phyloP scores from a whole-genome alignment of 2,329 filamentous ascomycete genomes.

The Cladosporium phlei region DNA sequence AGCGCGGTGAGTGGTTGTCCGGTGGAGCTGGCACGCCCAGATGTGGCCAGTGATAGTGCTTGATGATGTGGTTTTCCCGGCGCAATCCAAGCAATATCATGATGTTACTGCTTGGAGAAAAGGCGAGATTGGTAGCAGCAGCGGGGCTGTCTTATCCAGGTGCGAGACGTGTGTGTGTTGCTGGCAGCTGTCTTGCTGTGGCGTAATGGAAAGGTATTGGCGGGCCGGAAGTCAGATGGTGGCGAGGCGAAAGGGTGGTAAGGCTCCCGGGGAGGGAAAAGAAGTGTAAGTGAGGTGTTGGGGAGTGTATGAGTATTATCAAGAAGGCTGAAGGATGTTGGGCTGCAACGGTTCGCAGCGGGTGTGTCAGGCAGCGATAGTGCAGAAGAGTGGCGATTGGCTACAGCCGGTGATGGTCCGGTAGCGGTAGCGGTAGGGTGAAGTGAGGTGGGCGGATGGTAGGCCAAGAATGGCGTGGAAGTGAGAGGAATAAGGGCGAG shows the following conservation, averaged over 20 bases:
- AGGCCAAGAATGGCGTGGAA: constrained; percentile 7
- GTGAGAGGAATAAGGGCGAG: no score
- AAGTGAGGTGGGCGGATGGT: neutral
- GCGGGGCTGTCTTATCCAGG: neutral
- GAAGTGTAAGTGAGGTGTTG: no score
- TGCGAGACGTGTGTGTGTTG: neutral
- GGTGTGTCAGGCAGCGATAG: constrained; percentile 12
- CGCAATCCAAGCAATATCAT: constrained; percentile 27
- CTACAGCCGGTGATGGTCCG: no score
- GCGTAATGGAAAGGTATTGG: neutral
- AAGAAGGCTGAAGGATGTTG: no score
- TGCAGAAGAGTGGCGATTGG: constrained; percentile 9
- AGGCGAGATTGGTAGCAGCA: neutral
- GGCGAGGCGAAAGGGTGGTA: constrained; percentile 2
- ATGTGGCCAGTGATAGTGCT: constrained; percentile 28
- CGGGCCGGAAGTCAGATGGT: constrained; percentile 10
- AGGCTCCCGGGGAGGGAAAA: no score
- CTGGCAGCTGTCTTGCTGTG: constrained; percentile 1
- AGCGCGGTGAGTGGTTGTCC: constrained; percentile 24
- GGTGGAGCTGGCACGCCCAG: constrained; percentile 15
- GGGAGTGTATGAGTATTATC: no score
- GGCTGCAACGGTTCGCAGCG: constrained; percentile 12
- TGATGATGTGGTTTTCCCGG: constrained; percentile 26
- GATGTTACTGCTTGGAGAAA: constrained; percentile 17
- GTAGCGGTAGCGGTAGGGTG: neutral